Conservation (phyloP, 78 protist genomes). For the Polysphondylium violaceum region DNA sequence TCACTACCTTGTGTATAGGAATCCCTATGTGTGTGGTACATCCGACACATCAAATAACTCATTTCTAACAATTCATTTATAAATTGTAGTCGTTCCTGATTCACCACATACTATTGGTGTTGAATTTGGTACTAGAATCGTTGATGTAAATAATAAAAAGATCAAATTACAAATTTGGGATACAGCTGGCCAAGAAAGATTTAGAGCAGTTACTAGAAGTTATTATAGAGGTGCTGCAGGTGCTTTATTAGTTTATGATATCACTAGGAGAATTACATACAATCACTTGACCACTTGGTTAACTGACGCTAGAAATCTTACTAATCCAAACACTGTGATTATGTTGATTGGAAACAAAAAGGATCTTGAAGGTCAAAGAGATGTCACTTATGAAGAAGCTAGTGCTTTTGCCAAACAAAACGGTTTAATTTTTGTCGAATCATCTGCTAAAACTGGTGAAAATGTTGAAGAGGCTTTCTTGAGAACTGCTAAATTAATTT, state of each 20-base stretch:
- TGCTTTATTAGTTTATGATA: constrained; percentile 93
- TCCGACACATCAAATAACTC: no score
- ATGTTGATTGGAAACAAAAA: constrained; percentile 88
- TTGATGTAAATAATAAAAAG: constrained; percentile 80
- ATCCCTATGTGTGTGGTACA: no score
- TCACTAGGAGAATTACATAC: constrained; percentile 97
- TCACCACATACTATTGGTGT: constrained; percentile 94
- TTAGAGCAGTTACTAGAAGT: constrained; percentile 78
- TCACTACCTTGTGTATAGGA: no score
- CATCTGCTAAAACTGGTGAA: constrained; percentile 81
- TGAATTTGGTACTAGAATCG: constrained; percentile 92
- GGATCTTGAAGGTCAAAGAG: constrained; percentile 92
- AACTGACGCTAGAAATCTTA: constrained; percentile 88
- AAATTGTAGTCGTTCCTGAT: constrained; percentile 72
- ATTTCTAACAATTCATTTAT: background rate
- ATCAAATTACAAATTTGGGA: constrained; percentile 90
- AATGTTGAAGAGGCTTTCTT: constrained; percentile 87
- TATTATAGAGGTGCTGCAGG: constrained; percentile 97
- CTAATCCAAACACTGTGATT: constrained; percentile 83
- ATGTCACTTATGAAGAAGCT: constrained; percentile 87
- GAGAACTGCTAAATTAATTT: constrained; percentile 80
- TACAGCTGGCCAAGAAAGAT: constrained; percentile 83
- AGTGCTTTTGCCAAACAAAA: constrained; percentile 78
- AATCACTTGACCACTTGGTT: constrained; percentile 97
- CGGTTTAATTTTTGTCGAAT: constrained; percentile 75